These are phyloP conservation scores for Penicillium sp. DNA, from an alignment of 2,329 filamentous ascomycete species.

Conservation along the genomic window DNA sequence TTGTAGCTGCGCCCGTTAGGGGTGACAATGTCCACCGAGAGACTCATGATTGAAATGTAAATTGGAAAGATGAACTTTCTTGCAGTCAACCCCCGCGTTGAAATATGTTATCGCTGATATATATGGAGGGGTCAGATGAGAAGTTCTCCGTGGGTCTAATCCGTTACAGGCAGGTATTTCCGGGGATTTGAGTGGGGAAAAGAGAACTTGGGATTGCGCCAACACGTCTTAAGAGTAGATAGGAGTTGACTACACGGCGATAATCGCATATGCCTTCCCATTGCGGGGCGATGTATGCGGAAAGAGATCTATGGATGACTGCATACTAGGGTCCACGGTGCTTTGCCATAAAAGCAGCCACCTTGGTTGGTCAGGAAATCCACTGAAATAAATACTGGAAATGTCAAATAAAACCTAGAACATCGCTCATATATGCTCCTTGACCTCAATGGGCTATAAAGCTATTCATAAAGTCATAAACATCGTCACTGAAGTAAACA, in stretches of 20 bases:
- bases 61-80: background rate
- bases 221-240: background rate
- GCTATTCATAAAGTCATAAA: background rate
- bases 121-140: background rate
- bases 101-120: background rate
- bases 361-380: background rate
- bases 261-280: background rate
- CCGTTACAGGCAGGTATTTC: conserved; percentile 1
- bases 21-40: conserved; percentile 58
- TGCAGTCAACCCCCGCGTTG: background rate
- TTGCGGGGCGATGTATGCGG: background rate
- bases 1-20: conserved; percentile 70
- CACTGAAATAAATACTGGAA: background rate
- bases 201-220: background rate
- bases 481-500: background rate
- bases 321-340: background rate
- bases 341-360: background rate
- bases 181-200: background rate
- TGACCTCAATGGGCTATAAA: background rate
- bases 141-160: background rate
- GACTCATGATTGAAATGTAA: background rate
- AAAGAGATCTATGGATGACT: background rate
- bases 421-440: background rate
- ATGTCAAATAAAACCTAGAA: background rate
- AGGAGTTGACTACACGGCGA: background rate